phyloP scores from a whole-genome alignment of 2,329 filamentous ascomycete genomes.

The Zasmidium citrigriseum region DNA sequence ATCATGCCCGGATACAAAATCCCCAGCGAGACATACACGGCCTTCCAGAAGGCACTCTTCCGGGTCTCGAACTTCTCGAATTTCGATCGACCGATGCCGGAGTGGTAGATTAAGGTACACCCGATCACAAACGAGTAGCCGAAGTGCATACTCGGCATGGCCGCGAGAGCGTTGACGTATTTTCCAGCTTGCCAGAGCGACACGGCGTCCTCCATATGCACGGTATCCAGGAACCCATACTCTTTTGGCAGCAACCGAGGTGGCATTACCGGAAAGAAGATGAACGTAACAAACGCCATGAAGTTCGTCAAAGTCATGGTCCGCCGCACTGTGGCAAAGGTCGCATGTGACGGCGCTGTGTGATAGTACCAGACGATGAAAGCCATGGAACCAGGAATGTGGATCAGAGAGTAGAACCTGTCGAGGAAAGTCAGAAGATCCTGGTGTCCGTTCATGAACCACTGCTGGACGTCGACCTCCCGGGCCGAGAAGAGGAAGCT shows the following conservation, averaged over 20 bases:
- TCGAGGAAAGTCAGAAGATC: conserved; percentile 57
- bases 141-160: conserved; percentile 54
- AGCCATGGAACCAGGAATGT: conserved; percentile 62
- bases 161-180: conserved; percentile 45
- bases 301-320: conserved; percentile 53
- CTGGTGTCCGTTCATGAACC: conserved; percentile 58
- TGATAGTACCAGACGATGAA: conserved; percentile 57
- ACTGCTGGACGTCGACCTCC: conserved; percentile 56
- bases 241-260: conserved; percentile 45
- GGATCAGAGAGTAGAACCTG: conserved; percentile 59
- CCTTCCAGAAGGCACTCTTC: conserved; percentile 44
- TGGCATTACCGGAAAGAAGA: conserved; percentile 54
- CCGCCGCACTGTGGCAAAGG: conserved; percentile 42
- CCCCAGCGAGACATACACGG: conserved; percentile 49
- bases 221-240: conserved; percentile 47
- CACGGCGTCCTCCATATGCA: conserved; percentile 45
- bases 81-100: conserved; percentile 40
- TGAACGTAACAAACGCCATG: conserved; percentile 51
- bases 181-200: conserved; percentile 48
- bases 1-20: conserved; percentile 57
- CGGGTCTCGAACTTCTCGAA: conserved; percentile 45
- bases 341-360: conserved; percentile 51
- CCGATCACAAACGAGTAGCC: conserved; percentile 56
- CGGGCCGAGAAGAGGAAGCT: conserved; percentile 55
- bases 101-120: conserved; percentile 52